These are phyloP conservation scores for Astragalus glycyphyllos DNA, from an alignment of 306 rosid species.

Conservation along the genomic window DNA sequence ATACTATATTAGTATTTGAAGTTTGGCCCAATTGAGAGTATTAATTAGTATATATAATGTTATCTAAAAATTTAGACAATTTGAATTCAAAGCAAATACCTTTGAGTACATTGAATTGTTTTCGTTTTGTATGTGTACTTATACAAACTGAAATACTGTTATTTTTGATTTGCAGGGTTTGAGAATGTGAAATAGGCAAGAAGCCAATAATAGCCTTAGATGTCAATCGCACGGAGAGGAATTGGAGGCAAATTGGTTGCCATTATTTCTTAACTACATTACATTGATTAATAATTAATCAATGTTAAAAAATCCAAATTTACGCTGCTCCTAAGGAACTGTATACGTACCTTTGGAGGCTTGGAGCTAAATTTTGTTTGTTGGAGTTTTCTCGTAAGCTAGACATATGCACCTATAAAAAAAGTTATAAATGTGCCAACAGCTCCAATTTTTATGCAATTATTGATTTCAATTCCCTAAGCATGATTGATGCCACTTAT, in stretches of 20 bases:
- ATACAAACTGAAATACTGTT: neutral
- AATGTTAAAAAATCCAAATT: neutral
- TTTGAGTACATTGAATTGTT: no score
- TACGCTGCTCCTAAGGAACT: neutral
- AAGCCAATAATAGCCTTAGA: neutral
- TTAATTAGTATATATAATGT: no score
- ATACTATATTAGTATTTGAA: no score
- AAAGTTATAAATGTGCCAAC: neutral
- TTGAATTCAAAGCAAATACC: no score
- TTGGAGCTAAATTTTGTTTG: neutral
- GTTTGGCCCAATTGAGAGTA: no score
- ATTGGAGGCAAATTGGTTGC: conserved; percentile 2
- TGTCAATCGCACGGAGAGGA: conserved; percentile 6
- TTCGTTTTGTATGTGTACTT: no score
- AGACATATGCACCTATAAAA: no score
- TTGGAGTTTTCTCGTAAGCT: neutral
- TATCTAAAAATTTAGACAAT: no score
- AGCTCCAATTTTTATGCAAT: neutral
- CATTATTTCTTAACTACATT: neutral
- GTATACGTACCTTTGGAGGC: neutral
- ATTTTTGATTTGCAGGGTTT: conserved; percentile 45
- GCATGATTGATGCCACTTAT: conserved; percentile 25
- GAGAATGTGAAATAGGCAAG: conserved; percentile 6
- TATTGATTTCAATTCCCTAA: conserved; percentile 3
- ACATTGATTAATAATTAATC: neutral